Evolutionary conservation across 345 rosid genomes (phyloP).

Genomic region (Heritiera littoralis): DNA sequence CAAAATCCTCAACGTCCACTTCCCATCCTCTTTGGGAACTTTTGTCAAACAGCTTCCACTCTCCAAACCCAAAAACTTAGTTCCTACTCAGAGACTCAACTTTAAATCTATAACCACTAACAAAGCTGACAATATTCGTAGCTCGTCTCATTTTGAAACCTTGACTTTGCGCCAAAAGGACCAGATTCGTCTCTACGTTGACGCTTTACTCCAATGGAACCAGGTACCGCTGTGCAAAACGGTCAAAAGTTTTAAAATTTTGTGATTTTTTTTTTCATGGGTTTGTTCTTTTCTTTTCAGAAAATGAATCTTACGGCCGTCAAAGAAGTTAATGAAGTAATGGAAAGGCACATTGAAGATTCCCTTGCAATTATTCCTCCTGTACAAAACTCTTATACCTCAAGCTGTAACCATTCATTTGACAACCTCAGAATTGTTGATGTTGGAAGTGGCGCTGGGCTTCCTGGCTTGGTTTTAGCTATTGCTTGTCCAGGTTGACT

Average conservation of each 20-base stretch:
- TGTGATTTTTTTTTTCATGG: neutral
- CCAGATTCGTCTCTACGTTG: slow-evolving; percentile 68
- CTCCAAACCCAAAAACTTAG: slow-evolving; percentile 26
- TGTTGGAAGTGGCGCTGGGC: slow-evolving; percentile 90
- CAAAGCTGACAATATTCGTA: slow-evolving; percentile 20
- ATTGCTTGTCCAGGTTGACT: slow-evolving; percentile 69
- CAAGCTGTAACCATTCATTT: slow-evolving; percentile 38
- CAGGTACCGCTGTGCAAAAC: slow-evolving; percentile 42
- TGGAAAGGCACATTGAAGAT: slow-evolving; percentile 87
- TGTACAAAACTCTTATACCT: slow-evolving; percentile 41
- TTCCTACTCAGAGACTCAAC: slow-evolving; percentile 10
- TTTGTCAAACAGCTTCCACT: slow-evolving; percentile 67
- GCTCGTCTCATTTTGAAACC: slow-evolving; percentile 43
- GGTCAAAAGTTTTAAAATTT: neutral
- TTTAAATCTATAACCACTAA: slow-evolving; percentile 20
- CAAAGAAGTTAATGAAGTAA: slow-evolving; percentile 61
- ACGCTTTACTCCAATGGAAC: slow-evolving; percentile 80
- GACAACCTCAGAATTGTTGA: slow-evolving; percentile 59
- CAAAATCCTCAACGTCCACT: slow-evolving; percentile 21
- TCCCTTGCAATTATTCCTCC: slow-evolving; percentile 79
- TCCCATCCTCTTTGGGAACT: slow-evolving; percentile 48
- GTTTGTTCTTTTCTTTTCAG: slow-evolving; percentile 35
- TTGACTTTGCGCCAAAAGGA: slow-evolving; percentile 53
- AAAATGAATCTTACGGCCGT: slow-evolving; percentile 88
- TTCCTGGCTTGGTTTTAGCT: slow-evolving; percentile 87